These are phyloP conservation scores for Penicillium pancosmium DNA, from an alignment of 495 filamentous ascomycete species.

Conservation along the genomic window DNA sequence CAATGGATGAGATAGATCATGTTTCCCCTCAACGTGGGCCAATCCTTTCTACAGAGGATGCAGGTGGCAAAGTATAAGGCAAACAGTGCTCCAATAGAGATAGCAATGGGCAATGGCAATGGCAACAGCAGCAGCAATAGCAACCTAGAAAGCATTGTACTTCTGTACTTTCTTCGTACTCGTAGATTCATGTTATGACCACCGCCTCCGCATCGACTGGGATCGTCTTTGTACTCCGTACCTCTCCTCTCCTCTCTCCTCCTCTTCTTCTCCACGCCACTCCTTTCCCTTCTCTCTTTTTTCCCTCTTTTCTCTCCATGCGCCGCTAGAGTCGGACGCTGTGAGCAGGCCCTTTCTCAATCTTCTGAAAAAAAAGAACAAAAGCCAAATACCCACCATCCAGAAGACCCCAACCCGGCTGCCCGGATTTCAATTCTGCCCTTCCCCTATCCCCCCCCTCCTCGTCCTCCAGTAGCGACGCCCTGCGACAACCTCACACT, in stretches of 20 bases:
- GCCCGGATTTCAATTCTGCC: slow-evolving; percentile 26
- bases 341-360: slow-evolving; percentile 46
- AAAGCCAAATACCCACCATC: not conserved
- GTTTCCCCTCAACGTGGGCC: too few relatives aligned
- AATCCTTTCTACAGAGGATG: too few relatives aligned
- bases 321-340: slow-evolving; percentile 46
- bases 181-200: too few relatives aligned
- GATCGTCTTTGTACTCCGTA: slow-evolving; percentile 13
- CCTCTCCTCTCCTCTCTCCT: slow-evolving; percentile 12
- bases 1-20: too few relatives aligned
- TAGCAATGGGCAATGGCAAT: too few relatives aligned
- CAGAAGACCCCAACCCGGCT: slow-evolving; percentile 7
- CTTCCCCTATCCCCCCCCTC: slow-evolving; percentile 13
- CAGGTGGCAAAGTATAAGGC: too few relatives aligned
- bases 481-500: slow-evolving; percentile 28
- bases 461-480: slow-evolving; percentile 26
- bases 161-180: too few relatives aligned
- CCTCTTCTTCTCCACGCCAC: slow-evolving; percentile 20
- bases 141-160: too few relatives aligned
- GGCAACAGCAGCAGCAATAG: too few relatives aligned
- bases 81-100: too few relatives aligned
- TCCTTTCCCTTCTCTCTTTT: slow-evolving; percentile 22
- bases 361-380: slow-evolving; percentile 20
- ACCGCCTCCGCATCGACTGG: slow-evolving; percentile 11
- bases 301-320: slow-evolving; percentile 33